Conservation (phyloP, 345 rosid genomes). For the Pistacia atlantica region DNA sequence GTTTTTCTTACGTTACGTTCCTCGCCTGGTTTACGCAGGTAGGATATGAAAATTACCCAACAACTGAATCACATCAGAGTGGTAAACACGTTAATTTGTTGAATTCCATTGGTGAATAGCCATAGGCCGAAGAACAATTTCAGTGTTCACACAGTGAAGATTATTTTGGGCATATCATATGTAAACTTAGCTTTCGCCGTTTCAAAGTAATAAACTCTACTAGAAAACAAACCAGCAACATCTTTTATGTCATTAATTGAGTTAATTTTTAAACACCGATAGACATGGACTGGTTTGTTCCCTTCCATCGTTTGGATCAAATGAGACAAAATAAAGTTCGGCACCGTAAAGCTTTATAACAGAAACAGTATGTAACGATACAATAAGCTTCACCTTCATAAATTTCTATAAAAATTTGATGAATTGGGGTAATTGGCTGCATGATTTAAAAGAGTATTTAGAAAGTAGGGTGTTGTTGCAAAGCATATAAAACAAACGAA, state of each 20-base stretch:
- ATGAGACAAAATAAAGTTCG: slow-evolving; percentile 32
- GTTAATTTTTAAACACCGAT: not conserved
- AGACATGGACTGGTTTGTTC: slow-evolving; percentile 30
- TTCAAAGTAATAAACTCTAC: slow-evolving; percentile 1
- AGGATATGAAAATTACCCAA: not conserved
- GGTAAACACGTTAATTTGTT: not conserved
- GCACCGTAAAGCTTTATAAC: slow-evolving; percentile 11
- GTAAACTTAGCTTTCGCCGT: slow-evolving; percentile 2
- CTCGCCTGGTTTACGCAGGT: not conserved
- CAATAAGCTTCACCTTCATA: slow-evolving; percentile 1
- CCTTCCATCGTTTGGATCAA: slow-evolving; percentile 25
- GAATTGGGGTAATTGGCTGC: not conserved
- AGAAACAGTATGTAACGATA: not conserved
- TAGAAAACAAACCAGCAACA: slow-evolving; percentile 32
- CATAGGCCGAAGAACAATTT: not conserved
- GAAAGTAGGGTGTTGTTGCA: not conserved
- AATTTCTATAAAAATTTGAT: not conserved
- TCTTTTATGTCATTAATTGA: slow-evolving; percentile 4
- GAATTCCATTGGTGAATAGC: not conserved
- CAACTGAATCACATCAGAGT: not conserved
- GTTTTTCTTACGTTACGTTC: not conserved
- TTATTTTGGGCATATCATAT: too few species aligned
- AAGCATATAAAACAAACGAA: not conserved
- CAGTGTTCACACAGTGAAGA: not conserved
- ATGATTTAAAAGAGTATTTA: not conserved